phyloP scores from a whole-genome alignment of 176 grass and related monocot species.

The Eragrostis nindensis region DNA sequence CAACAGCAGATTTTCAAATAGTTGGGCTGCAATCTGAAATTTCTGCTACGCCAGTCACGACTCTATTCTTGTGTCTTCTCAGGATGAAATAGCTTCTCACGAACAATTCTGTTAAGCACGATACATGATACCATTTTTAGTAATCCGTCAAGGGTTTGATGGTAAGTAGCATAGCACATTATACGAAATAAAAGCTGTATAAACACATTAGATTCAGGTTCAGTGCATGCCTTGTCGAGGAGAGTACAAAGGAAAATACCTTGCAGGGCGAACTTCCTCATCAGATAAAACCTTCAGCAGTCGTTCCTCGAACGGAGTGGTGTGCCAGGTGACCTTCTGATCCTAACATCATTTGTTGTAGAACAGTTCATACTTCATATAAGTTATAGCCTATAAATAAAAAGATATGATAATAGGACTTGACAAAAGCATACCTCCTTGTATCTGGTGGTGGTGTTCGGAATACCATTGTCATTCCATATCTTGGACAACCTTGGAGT shows the following conservation, averaged over 20 bases:
- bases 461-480: conserved; percentile 69
- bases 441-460: conserved; percentile 72
- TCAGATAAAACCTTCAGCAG: conserved; percentile 69
- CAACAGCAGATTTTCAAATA: not conserved
- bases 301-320: conserved; percentile 80
- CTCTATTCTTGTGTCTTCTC: conserved; percentile 15
- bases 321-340: conserved; percentile 70
- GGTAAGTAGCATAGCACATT: not conserved
- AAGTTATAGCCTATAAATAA: not conserved
- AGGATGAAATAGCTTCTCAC: conserved; percentile 21
- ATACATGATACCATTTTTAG: conserved; percentile 9
- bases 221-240: no score
- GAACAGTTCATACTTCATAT: not conserved
- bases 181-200: not conserved
- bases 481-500: conserved; percentile 38
- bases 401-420: not conserved
- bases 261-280: conserved; percentile 46
- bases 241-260: conserved; percentile 36
- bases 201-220: not conserved
- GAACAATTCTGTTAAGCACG: conserved; percentile 19
- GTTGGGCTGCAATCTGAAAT: conserved; percentile 1
- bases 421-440: conserved; percentile 58
- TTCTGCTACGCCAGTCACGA: not conserved
- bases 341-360: conserved; percentile 57
- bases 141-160: not conserved